A percentile compares a stretch with the other conserved stretches of the same genome.
Conservation (phyloP, 2,329 filamentous ascomycete species). For the Thielaviopsis ethacetica region DNA sequence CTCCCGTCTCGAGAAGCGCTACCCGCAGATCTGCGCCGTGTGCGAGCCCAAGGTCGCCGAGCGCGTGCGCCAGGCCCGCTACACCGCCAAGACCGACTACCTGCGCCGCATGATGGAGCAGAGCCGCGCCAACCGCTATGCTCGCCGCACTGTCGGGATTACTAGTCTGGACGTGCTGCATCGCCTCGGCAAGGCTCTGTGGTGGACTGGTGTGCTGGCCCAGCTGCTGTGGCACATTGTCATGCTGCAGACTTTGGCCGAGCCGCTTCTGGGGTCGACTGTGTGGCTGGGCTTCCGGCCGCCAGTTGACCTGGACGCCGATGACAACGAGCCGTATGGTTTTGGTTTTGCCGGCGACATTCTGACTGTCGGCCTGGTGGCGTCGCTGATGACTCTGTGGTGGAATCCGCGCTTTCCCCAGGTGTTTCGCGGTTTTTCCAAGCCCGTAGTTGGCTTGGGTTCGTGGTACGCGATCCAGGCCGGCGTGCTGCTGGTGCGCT, state of each 20-base stretch:
- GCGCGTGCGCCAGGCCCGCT: slow-evolving; percentile 54
- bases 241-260: slow-evolving; percentile 13
- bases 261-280: not conserved
- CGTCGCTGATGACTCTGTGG: slow-evolving; percentile 38
- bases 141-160: slow-evolving; percentile 14
- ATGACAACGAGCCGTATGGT: not conserved
- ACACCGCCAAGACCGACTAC: slow-evolving; percentile 72
- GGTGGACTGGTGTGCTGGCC: slow-evolving; percentile 29
- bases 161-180: slow-evolving; percentile 28
- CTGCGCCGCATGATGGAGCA: slow-evolving; percentile 59
- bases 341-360: slow-evolving; percentile 19
- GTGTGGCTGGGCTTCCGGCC: slow-evolving; percentile 1
- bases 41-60: slow-evolving; percentile 62
- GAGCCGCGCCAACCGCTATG: slow-evolving; percentile 27
- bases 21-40: slow-evolving; percentile 72
- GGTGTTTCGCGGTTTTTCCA: slow-evolving; percentile 41
- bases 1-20: slow-evolving; percentile 58
- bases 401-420: slow-evolving; percentile 55
- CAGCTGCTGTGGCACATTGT: slow-evolving; percentile 36
- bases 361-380: slow-evolving; percentile 30
- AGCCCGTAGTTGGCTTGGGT: slow-evolving; percentile 41
- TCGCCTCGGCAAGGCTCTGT: slow-evolving; percentile 27
- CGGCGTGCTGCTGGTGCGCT: slow-evolving; percentile 38
- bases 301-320: not conserved
- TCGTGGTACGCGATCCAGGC: slow-evolving; percentile 52